Evolutionary conservation across 768 basidiomycete genomes (phyloP), one percentile per base, ranked within the genome.

Genomic region (Tylopilus sp.): DNA sequence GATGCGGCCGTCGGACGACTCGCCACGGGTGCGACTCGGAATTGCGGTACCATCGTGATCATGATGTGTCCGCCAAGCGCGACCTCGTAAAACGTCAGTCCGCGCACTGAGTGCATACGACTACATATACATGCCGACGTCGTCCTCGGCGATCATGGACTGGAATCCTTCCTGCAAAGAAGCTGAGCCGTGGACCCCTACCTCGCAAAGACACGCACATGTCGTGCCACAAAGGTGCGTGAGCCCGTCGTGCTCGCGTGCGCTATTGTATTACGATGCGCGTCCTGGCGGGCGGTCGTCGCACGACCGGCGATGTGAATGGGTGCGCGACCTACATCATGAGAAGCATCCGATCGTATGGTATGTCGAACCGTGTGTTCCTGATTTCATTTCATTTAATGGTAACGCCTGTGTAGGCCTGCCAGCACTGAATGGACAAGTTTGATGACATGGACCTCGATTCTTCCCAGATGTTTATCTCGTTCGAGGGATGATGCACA

Each of bases 1-100:
- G 7, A 5, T 41, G n/a, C n/a, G 21, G 13, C 36, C 36, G 34
- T 16, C 14, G n/a, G 26, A 12, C 14, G 10, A 43, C 49, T 8
- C 59, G 83, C 85, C 62, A 70, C 65, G 2, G 85, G 85, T 17
- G 83, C 79, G 64, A n/a, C n/a, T n/a, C n/a, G n/a, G n/a, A 80
- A 87, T 69, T 84, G 81, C 6, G 86, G 86, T 3, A 88, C 68
- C 87, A 89, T n/a, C n/a, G n/a, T n/a, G n/a, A n/a, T n/a, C n/a
- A n/a, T n/a, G n/a, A n/a, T 89, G 57, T 90, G 87, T 17, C 87
- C 89, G 57, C 82, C 83, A 7, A 87, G 76, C 22, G 60, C 74
- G 21, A 91, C 80, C 61, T 91, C 87, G 28, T 77, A 72, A 56
- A 83, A 89, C 0, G 86, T 83, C 58, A 89, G 65, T 13, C 82